These are phyloP conservation scores for Fusarium austroafricanum DNA, from an alignment of 2,329 filamentous ascomycete species.

Conservation along the genomic window DNA sequence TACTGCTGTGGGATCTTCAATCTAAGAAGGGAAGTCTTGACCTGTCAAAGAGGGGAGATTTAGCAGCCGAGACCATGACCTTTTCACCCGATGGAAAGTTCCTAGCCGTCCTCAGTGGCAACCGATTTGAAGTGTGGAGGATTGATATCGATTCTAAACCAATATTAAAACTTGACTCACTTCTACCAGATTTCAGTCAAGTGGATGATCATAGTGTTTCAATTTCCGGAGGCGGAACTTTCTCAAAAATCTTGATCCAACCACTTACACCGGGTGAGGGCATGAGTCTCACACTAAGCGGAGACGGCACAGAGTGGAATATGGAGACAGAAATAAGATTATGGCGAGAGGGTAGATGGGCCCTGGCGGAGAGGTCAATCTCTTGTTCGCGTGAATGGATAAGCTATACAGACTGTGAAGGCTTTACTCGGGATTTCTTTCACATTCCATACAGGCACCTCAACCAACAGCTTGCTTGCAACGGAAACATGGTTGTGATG, in stretches of 20 bases:
- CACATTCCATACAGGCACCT: not conserved
- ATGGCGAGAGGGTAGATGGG: too few relatives aligned
- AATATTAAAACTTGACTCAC: too few relatives aligned
- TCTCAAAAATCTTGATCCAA: too few relatives aligned
- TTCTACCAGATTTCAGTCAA: too few relatives aligned
- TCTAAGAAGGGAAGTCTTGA: not conserved
- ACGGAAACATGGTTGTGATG: not conserved
- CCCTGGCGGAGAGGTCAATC: too few relatives aligned
- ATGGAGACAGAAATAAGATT: too few relatives aligned
- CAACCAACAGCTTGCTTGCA: not conserved
- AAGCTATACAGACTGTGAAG: not conserved
- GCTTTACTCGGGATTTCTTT: not conserved
- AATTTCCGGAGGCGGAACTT: too few relatives aligned
- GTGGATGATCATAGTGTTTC: too few relatives aligned
- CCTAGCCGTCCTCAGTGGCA: not conserved
- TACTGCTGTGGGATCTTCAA: not conserved
- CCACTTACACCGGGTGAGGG: too few relatives aligned
- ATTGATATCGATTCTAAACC: not conserved
- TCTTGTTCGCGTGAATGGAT: not conserved
- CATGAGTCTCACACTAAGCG: too few relatives aligned
- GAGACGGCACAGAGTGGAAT: too few relatives aligned
- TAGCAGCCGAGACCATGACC: not conserved
- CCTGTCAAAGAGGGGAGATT: not conserved
- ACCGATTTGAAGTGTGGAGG: not conserved
- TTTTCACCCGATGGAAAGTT: not conserved